Conservation (phyloP, 495 filamentous ascomycete genomes). For the Aspergillus sparsus region DNA sequence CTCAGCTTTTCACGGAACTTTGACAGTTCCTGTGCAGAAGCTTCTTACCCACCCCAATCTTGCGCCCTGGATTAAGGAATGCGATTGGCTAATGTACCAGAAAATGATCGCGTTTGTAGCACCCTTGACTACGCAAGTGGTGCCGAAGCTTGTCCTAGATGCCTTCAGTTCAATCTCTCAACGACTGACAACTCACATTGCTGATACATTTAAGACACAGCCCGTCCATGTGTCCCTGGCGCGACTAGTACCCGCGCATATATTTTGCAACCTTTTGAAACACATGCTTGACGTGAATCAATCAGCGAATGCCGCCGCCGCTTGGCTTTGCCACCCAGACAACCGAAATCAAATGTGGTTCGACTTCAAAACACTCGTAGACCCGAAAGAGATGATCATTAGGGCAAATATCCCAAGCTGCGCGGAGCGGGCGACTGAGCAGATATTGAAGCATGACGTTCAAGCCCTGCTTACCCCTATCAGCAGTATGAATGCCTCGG, state of each 20-base stretch:
- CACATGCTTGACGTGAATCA: conserved; percentile 88
- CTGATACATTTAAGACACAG: conserved; percentile 72
- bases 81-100: conserved; percentile 92
- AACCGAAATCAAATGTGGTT: conserved; percentile 78
- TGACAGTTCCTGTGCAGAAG: conserved; percentile 97
- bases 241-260: conserved; percentile 81
- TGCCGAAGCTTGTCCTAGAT: conserved; percentile 79
- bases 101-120: conserved; percentile 92
- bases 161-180: conserved; percentile 83
- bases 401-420: conserved; percentile 47
- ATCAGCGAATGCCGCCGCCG: conserved; percentile 62
- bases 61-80: conserved; percentile 91
- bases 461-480: conserved; percentile 62
- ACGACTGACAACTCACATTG: conserved; percentile 73
- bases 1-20: conserved; percentile 89
- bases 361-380: conserved; percentile 82
- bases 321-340: conserved; percentile 51
- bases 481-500: conserved; percentile 34
- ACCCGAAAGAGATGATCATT: conserved; percentile 56
- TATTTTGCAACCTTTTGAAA: conserved; percentile 83
- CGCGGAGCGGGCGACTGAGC: conserved; percentile 51
- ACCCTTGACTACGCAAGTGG: conserved; percentile 81
- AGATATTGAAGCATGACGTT: conserved; percentile 73
- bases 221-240: conserved; percentile 82
- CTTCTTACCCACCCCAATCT: conserved; percentile 78